Evolutionary conservation across 345 rosid species (phyloP), one percentile per base, ranked within the genome.

Genomic region (Ricinus communis): DNA sequence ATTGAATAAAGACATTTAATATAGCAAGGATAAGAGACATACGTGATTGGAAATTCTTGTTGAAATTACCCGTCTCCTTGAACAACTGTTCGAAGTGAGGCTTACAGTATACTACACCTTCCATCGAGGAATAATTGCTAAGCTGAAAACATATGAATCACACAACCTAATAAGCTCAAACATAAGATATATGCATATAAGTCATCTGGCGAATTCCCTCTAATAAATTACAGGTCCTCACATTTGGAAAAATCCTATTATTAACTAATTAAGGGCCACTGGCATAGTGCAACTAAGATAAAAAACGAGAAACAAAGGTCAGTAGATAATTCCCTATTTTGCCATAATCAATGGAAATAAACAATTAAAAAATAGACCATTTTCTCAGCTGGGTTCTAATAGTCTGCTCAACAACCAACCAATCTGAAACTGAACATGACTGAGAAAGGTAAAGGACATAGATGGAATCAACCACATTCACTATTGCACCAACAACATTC

Each of bases 51-150:
- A 96, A 96, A 71, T 91, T 96, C 85, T 96, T 96, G 88, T 78
- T 91, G 85, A 87, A 96, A 59, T 80, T 96, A 31, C 99, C 96
- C 13, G 91, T 62, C 82, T 93, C 98, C 87, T 89, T 96, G 86
- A 96, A 96, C 59, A 96, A 90, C 79, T 93, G 99, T 85, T 91
- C 99, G 73, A 90, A 92, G 74, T 93, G 99, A 74, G 99, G 99
- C 84, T 86, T 92, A 68, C 99, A 95, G 71, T 96, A 96, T 62
- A 96, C 71, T 53, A 96, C 96, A 76, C 98, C 97, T 81, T 93
- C 99, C 99, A 93, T 96, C 0, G 99, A 96, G 70, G 93, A 90
- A 80, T 90, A 96, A 58, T 89, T 96, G 75, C 98, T 86, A 77
- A 91, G 86, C 98, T 96, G 87, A 63, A 69, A 80, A 68, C 72